These are phyloP conservation scores for Astragalus membranaceus DNA, from an alignment of 306 rosid genomes.

Conservation along the genomic window DNA sequence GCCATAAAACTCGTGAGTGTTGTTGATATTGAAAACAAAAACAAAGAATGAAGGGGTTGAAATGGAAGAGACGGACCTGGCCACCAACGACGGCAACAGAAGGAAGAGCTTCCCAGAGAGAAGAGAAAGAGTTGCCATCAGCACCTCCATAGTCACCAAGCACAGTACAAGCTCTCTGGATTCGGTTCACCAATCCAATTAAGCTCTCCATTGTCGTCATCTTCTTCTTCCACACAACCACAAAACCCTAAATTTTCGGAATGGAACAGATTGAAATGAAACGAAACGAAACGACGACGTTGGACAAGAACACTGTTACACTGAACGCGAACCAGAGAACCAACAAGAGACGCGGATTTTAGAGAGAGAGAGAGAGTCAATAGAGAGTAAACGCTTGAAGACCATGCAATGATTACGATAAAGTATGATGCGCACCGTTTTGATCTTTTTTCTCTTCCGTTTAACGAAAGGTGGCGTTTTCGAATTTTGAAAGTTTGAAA, in stretches of 20 bases:
- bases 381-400: background rate
- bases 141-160: constrained; percentile 96
- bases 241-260: constrained; percentile 29
- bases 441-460: background rate
- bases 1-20: background rate
- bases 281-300: constrained; percentile 17
- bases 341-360: background rate
- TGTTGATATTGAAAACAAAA: background rate
- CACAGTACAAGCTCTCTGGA: constrained; percentile 89
- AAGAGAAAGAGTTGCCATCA: constrained; percentile 52
- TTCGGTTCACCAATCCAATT: constrained; percentile 93
- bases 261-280: background rate
- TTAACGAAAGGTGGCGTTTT: background rate
- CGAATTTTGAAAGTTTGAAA: constrained; percentile 14
- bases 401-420: background rate
- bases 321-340: background rate
- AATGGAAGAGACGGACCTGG: constrained; percentile 45
- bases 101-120: constrained; percentile 97
- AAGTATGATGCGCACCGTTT: background rate
- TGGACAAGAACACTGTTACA: too few relatives aligned
- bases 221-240: constrained; percentile 25
- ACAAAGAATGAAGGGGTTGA: background rate
- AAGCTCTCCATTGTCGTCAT: constrained; percentile 96
- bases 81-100: constrained; percentile 97
- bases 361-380: background rate